phyloP scores from a whole-genome alignment of 108 stramenopile genomes.

The Cyclotella baltica region DNA sequence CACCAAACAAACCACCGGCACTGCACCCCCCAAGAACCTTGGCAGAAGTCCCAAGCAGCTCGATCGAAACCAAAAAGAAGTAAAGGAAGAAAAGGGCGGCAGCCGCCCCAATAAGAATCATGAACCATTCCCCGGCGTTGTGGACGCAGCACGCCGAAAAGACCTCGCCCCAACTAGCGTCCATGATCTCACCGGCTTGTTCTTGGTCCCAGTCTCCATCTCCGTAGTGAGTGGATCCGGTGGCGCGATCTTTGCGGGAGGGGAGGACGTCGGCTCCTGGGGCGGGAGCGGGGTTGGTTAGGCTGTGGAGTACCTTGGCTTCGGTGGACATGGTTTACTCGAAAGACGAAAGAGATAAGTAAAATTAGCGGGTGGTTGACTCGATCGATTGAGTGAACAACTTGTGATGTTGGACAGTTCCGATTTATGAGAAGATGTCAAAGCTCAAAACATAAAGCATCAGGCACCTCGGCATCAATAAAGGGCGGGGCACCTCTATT shows the following conservation, averaged over 20 bases:
- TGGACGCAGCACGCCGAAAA: conserved; percentile 74
- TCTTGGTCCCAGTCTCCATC: conserved; percentile 64
- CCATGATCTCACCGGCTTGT: conserved; percentile 25
- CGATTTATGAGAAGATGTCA: no score
- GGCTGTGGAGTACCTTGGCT: not conserved
- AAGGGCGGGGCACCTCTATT: no score
- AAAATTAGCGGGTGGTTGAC: not conserved
- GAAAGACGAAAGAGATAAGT: not conserved
- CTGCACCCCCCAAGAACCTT: conserved; percentile 86
- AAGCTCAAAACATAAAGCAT: no score
- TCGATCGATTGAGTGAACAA: not conserved
- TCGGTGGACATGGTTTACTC: not conserved
- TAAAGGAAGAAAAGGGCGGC: conserved; percentile 83
- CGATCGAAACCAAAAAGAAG: conserved; percentile 89
- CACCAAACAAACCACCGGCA: conserved; percentile 82
- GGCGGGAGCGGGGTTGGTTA: not conserved
- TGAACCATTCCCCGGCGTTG: conserved; percentile 65
- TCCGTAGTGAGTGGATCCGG: conserved; percentile 74
- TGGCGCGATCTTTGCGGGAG: conserved; percentile 64
- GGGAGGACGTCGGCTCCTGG: conserved; percentile 9
- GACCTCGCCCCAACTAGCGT: conserved; percentile 87
- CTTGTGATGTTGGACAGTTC: no score
- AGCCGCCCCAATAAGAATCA: conserved; percentile 57
- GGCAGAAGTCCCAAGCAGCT: conserved; percentile 79
- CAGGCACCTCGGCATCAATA: no score